Evolutionary conservation across 2,329 filamentous ascomycete species (phyloP).

Genomic region (Talaromyces amestolkiae): DNA sequence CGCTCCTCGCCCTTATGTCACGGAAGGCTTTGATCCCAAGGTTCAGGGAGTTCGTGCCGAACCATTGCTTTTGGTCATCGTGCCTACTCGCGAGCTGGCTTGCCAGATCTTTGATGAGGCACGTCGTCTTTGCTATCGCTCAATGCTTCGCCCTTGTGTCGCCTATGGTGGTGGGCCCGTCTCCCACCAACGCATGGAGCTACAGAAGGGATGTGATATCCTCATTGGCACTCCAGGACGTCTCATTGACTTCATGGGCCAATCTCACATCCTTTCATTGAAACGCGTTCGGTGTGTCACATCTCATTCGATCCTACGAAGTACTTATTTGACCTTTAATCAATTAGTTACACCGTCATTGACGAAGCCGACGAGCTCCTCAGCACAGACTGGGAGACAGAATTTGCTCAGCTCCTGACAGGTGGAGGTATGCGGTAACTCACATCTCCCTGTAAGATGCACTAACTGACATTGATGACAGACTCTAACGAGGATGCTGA

Average conservation of each 20-base stretch:
- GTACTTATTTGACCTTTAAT: slow-evolving; percentile 7
- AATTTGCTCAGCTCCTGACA: slow-evolving; percentile 71
- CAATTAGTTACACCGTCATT: slow-evolving; percentile 64
- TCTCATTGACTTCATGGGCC: slow-evolving; percentile 76
- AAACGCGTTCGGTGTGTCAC: slow-evolving; percentile 66
- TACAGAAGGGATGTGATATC: slow-evolving; percentile 82
- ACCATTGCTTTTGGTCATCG: slow-evolving; percentile 81
- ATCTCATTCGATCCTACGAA: not conserved
- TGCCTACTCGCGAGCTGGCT: slow-evolving; percentile 83
- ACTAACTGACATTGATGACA: slow-evolving; percentile 22
- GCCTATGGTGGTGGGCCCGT: slow-evolving; percentile 79
- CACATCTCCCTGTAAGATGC: not conserved
- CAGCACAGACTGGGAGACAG: slow-evolving; percentile 70
- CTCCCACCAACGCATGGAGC: slow-evolving; percentile 66
- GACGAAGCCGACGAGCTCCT: slow-evolving; percentile 97
- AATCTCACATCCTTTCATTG: slow-evolving; percentile 66
- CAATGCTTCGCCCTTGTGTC: slow-evolving; percentile 88
- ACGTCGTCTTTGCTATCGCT: slow-evolving; percentile 87
- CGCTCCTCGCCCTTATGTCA: slow-evolving; percentile 66
- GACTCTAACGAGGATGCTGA: slow-evolving; percentile 74
- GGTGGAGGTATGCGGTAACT: slow-evolving; percentile 65
- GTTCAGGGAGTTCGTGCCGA: slow-evolving; percentile 66
- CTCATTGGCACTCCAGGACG: slow-evolving; percentile 86
- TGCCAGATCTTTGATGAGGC: slow-evolving; percentile 95
- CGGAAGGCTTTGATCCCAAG: slow-evolving; percentile 53